Base-by-base conservation (phyloP, 2,329 filamentous ascomycete genomes). In the Paracoccidioides brasiliensis region DNA sequence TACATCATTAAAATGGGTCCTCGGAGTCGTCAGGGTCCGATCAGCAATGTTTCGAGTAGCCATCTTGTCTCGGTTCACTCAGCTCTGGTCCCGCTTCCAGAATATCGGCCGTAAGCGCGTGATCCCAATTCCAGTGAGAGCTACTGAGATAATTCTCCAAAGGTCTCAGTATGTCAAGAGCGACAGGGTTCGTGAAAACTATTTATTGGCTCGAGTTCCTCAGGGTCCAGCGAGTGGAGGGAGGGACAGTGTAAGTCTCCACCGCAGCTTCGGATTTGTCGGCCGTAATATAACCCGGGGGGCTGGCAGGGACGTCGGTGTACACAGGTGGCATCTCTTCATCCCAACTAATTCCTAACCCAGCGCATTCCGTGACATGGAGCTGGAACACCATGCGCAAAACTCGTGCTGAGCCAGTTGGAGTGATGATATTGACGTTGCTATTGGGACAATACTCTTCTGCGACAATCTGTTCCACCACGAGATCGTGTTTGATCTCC, bases 281-380 rank as follows among this genome's bases (percentile, higher is more conserved):
- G 33, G 59, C 78, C 46, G 71, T 71, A 7, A 67, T 74, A 70
- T 90, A 90, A 5, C 76, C 78, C 0, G 91, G 91, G 51, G 91
- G 91, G 64, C 85, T 89, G 2, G 83, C 84, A 0, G 91, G 90
- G 44, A 97, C 90, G 67, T 97, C 89, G 70, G 93, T 86, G 72
- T 98, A 98, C 62, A 94, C 81, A 0, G 91, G 91, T 10, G 91
- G 91, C 66, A 88, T 84, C 75, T 98, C 91, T 72, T 96, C 91
- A 63, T 97, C 91, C 91, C 93, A 98, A 63, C 86, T 88, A 64
- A 98, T 90, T 52, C 91, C 90, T 67, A 95, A 80, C 15, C 91
- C 91, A 22, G 81, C 81, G 57, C 88, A 81, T 72, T 95, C 86
- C 3, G 90, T 96, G 55, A 97, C 79, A 56, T 83, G 76, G 54